Evolutionary conservation across 257 asterid species (phyloP).

Genomic region (Forsythia suspensa): DNA sequence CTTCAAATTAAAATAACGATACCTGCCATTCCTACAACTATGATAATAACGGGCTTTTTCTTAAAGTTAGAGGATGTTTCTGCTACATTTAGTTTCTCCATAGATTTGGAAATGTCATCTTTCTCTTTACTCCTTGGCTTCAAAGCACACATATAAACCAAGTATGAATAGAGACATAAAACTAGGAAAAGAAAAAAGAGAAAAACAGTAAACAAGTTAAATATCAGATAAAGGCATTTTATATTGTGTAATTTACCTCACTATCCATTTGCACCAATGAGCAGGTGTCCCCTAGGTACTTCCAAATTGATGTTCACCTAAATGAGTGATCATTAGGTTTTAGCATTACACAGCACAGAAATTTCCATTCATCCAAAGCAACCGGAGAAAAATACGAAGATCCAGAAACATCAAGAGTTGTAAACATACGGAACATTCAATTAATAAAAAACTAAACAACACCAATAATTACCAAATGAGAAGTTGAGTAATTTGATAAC

Average conservation of each 20-base stretch:
- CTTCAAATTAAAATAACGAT: constrained; percentile 3
- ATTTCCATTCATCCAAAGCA: too few species aligned
- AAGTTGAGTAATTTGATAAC: too few species aligned
- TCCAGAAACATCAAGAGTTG: too few species aligned
- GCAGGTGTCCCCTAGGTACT: constrained; percentile 31
- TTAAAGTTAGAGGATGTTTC: constrained; percentile 69
- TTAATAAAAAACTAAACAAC: too few species aligned
- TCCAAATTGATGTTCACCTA: constrained; percentile 47
- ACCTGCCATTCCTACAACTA: constrained; percentile 99
- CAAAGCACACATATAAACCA: constrained; percentile 10
- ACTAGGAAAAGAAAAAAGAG: too few species aligned
- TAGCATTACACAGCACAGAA: too few species aligned
- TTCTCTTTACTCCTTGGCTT: constrained; percentile 42
- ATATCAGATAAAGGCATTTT: constrained; percentile 8
- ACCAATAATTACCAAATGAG: too few species aligned
- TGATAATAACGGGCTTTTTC: constrained; percentile 74
- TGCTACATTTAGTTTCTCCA: constrained; percentile 64
- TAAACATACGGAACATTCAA: too few species aligned
- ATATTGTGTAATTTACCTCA: constrained; percentile 35
- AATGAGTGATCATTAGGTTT: too few species aligned
- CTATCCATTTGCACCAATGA: constrained; percentile 28
- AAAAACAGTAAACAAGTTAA: not conserved
- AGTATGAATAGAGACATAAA: not conserved
- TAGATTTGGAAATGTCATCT: constrained; percentile 48
- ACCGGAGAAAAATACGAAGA: too few species aligned